Base-by-base conservation (phyloP, 176 grass and related monocot genomes). In the Oryza meyeriana region DNA sequence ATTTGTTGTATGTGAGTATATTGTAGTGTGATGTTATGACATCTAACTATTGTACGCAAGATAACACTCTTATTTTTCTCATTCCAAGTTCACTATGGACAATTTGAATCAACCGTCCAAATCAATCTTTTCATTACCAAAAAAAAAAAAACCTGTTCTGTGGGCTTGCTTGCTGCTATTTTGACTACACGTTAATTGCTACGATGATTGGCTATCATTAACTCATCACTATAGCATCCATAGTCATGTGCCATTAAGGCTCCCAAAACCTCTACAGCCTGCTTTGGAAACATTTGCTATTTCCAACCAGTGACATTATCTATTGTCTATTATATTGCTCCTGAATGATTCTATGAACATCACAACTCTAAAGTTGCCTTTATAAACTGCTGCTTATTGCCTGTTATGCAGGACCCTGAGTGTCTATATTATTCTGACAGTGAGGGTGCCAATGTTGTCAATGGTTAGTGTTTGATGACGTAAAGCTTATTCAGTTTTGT, bases 371-470 rank as follows among this genome's bases (percentile, higher is more conserved):
- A 61, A 31, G 6, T 30, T 47, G n/a, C 64, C n/a, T 18, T 38
- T 70, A 38, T 87, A 70, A 71, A 65, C 14, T 20, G 26, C n/a
- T 86, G 34, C 6, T 38, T 76, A 32, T 36, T 63, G 80, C 39
- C 80, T 78, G 41, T 61, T 78, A 64, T 78, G 77, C 83, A 97
- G 95, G 95, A 97, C 77, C 41, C 72, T 69, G 92, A 88, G 35
- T 98, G 90, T 69, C 68, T 80, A 39, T 94, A 98, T 44, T 93
- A 94, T 86, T 98, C 95, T 72, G 95, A 88, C 31, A 71, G 30
- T 18, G 87, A 98, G 66, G 89, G 85, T 58, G 88, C 40, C 7
- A 73, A 47, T 48, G 62, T 30, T 88, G 58, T 72, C 7, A 83
- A 59, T 89, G 90, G 95, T 91, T 75, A 70, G 77, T 83, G 52